phyloP scores from a whole-genome alignment of 495 filamentous ascomycete species.

The Monascus purpureus region DNA sequence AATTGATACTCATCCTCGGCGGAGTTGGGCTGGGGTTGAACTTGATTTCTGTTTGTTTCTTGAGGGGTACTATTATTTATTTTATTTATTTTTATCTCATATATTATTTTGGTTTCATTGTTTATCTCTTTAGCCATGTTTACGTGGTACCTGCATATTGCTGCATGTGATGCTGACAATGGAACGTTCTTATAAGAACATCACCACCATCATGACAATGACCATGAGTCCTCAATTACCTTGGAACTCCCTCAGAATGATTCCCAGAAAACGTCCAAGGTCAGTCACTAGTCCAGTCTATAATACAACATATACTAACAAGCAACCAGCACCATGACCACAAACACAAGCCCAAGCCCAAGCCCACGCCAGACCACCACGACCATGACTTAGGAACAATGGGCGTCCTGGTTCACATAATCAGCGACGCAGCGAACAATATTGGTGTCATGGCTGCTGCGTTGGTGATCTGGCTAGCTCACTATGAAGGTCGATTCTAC shows the following conservation, averaged over 20 bases:
- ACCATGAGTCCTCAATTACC: not conserved
- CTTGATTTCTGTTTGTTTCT: constrained; percentile 60
- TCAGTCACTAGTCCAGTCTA: not conserved
- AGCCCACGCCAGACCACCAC: not conserved
- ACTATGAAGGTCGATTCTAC: constrained; percentile 28
- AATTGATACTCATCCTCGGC: constrained; percentile 67
- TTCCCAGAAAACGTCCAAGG: not conserved
- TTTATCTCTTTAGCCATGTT: constrained; percentile 3
- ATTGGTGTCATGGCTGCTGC: constrained; percentile 34
- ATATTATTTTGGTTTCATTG: constrained; percentile 4
- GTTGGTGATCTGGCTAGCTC: constrained; percentile 28
- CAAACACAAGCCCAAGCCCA: constrained; percentile 35
- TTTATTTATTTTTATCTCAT: not conserved
- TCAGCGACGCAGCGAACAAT: constrained; percentile 37
- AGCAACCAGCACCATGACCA: constrained; percentile 29
- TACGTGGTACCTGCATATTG: no score
- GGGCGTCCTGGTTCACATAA: constrained; percentile 34
- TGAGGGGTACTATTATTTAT: constrained; percentile 45
- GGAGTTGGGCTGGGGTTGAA: constrained; percentile 69
- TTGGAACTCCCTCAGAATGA: not conserved
- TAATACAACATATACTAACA: constrained; percentile 21
- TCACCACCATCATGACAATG: not conserved
- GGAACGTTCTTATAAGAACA: no score
- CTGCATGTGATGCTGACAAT: no score
- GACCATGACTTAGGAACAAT: constrained; percentile 33